Evolutionary conservation across 768 basidiomycete genomes (phyloP), one percentile per base, ranked within the genome.

Genomic region (Exidia glandulosa): DNA sequence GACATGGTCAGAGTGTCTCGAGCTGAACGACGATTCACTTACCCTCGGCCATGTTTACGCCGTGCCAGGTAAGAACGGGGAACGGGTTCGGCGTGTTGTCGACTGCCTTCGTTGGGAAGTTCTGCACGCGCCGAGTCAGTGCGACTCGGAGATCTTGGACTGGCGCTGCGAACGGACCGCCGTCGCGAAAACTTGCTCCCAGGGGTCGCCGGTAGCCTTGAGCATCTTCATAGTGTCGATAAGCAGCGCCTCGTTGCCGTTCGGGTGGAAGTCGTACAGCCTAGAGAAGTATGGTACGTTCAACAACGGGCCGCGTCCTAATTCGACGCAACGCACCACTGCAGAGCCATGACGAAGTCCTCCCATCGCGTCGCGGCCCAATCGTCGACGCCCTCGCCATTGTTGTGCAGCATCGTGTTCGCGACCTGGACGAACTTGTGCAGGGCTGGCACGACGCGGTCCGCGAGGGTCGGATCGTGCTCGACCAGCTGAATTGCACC

Each of bases 401-500:
- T 73, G 32, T 66, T 67, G 59, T 78, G 74, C 48, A 83, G 67
- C 82, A 83, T 83, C 2, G 72, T 71, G 64, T 82, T 82, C 23
- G 81, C 80, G 29, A 82, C 66, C 5, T 68, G 61, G 32, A 81
- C 77, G 57, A 83, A 83, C 63, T 79, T 82, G 68, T 81, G 72
- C 60, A 82, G 65, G 1, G 80, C 76, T 7, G 73, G 72, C 2
- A 80, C 79, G n/a, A 81, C 78, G 57, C 70, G 65, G 48, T 70
- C 68, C 2, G 77, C 76, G 45, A 80, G 68, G 0, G 77, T 66
- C 1, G 79, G 71, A 63, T 80, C 65, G 47, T 69, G 71, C 64
- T 82, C 81, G 1, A 76, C 75, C 77, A 81, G 79, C 70, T 82
- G 81, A 31, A 81, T 81, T 2, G 80, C 81, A 13, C 80, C 80